Percentiles rank a stretch among this genome's conserved stretches.
phyloP scores from a whole-genome alignment of 306 rosid genomes.

The Ormosia emarginata region DNA sequence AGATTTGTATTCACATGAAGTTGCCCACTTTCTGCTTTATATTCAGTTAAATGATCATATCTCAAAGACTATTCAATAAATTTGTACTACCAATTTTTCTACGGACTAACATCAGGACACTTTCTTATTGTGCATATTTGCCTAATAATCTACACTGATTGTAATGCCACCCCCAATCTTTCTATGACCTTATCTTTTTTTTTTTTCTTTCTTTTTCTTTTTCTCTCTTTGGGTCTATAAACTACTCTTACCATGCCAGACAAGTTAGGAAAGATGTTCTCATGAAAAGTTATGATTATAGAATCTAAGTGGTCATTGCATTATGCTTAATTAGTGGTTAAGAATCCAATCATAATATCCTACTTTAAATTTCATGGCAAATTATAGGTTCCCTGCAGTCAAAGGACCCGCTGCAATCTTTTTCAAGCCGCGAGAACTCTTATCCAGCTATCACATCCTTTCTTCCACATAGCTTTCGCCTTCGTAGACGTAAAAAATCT shows the following conservation, averaged over 20 bases:
- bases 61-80: neutral
- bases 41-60: neutral
- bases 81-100: neutral
- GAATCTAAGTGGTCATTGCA: neutral
- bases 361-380: neutral
- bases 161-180: too few species aligned
- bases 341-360: neutral
- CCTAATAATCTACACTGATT: neutral
- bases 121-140: neutral
- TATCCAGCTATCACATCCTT: conserved; percentile 39
- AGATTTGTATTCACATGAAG: neutral
- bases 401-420: conserved; percentile 69
- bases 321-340: neutral
- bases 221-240: too few species aligned
- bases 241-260: neutral
- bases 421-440: conserved; percentile 42
- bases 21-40: neutral
- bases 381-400: conserved; percentile 53
- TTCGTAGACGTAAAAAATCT: conserved; percentile 39
- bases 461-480: conserved; percentile 43
- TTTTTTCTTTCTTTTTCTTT: too few species aligned
- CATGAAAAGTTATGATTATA: conserved; percentile 3
- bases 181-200: neutral
- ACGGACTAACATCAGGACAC: neutral
- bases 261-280: neutral